Conservation (phyloP, 108 stramenopile species). For the Conticribra weissflogii region DNA sequence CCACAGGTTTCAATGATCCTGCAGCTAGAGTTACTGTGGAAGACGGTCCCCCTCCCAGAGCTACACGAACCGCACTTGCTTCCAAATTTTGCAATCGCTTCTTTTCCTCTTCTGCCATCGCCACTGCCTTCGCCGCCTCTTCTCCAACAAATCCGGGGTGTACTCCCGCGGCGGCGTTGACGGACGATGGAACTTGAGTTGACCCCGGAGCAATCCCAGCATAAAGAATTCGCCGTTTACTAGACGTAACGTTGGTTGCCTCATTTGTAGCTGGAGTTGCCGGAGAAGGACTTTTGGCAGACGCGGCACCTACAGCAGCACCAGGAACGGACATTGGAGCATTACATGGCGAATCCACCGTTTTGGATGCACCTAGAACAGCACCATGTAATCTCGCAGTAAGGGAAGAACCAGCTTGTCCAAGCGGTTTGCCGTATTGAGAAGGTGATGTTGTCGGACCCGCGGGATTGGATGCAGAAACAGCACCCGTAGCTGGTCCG, state of each 20-base stretch:
- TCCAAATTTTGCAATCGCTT: slow-evolving; percentile 26
- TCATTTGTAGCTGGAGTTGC: not conserved
- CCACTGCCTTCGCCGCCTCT: slow-evolving; percentile 32
- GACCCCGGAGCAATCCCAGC: slow-evolving; percentile 85
- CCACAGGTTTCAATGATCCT: slow-evolving; percentile 1
- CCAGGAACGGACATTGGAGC: too few species aligned
- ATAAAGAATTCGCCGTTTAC: slow-evolving; percentile 58
- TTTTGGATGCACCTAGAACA: slow-evolving; percentile 12
- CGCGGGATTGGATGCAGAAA: not conserved
- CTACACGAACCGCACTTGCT: slow-evolving; percentile 33
- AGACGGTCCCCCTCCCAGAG: slow-evolving; percentile 15
- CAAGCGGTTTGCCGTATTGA: slow-evolving; percentile 20
- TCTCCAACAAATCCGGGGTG: slow-evolving; percentile 62
- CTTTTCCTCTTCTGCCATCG: slow-evolving; percentile 39
- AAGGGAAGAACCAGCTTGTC: slow-evolving; percentile 30
- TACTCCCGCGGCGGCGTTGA: slow-evolving; percentile 67
- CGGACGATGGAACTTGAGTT: slow-evolving; percentile 63
- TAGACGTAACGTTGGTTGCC: slow-evolving; percentile 2
- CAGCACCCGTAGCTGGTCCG: not conserved
- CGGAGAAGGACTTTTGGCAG: not conserved
- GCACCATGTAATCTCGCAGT: slow-evolving; percentile 38
- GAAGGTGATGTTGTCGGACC: not conserved
- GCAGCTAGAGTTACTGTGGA: not conserved
- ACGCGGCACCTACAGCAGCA: not conserved
- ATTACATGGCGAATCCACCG: too few species aligned